These are phyloP conservation scores for Falciphora oryzae DNA, from an alignment of 2,329 filamentous ascomycete species.

Conservation along the genomic window DNA sequence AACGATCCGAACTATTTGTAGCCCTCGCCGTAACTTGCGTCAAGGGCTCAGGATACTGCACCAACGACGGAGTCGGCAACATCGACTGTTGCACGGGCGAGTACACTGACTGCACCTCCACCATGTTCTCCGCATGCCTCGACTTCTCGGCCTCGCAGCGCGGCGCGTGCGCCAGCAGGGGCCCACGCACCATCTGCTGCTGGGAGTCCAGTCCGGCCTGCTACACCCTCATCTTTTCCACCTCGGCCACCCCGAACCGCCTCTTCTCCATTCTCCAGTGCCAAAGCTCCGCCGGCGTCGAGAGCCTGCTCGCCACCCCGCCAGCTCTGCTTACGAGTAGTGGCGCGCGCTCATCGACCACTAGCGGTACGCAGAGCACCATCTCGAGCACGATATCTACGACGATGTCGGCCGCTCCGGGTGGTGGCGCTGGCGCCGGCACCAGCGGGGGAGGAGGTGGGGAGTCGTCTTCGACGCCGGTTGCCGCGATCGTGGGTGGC, in stretches of 20 bases:
- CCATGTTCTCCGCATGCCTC: conserved; percentile 14
- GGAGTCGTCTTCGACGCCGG: not conserved
- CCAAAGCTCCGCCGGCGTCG: not conserved
- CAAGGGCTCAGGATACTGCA: conserved; percentile 10
- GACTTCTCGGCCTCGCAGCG: conserved; percentile 8
- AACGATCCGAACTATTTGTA: not conserved
- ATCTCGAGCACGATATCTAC: not conserved
- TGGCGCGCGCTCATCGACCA: not conserved
- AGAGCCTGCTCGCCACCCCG: conserved; percentile 5
- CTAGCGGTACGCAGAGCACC: not conserved
- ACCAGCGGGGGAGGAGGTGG: not conserved
- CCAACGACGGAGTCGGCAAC: conserved; percentile 13
- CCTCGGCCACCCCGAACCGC: conserved; percentile 11
- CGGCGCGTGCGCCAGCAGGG: not conserved
- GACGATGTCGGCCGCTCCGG: not conserved
- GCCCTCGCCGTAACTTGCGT: conserved; percentile 7
- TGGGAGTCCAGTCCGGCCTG: conserved; percentile 10
- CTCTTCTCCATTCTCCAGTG: conserved; percentile 14
- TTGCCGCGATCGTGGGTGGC: conserved; percentile 5
- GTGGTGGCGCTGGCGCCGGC: not conserved
- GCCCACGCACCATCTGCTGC: conserved; percentile 4
- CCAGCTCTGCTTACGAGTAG: not conserved
- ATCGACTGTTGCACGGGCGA: conserved; percentile 14
- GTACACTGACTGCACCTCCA: conserved; percentile 11
- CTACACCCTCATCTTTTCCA: conserved; percentile 12